Base-by-base conservation (phyloP, 306 rosid species). In the Gillenia trifoliata region DNA sequence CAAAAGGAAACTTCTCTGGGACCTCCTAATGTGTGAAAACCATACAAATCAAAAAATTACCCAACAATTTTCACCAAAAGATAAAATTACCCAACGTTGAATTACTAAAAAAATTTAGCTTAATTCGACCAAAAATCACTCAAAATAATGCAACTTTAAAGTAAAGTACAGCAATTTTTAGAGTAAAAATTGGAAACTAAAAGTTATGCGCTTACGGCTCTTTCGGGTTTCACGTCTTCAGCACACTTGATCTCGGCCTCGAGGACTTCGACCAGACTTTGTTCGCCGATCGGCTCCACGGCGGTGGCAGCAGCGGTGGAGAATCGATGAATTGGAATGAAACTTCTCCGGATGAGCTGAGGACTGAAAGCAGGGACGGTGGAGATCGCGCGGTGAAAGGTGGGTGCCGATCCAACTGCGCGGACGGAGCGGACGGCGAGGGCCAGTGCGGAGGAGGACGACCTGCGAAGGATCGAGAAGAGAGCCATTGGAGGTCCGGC, bases 241-340 rank as follows among this genome's bases (percentile, higher is more conserved):
- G 92, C 94, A 72, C 89, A 82, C 17, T 79, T 8, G 80, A 93
- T 87, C 86, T 86, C 96, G 57, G 87, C 68, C 40, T 90, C 78
- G 30, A 91, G 85, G 76, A 86, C 74, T 63, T 66, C 62, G 59
- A 82, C 7, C 23, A 89, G 83, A 40, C 29, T 74, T 31, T 64
- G 75, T 11, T 89, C 88, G 11, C 84, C 79, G 17, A 74, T 54
- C 0, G 64, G 15, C 75, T 79, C 82, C 0, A 80, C n/a, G 17
- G 85, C 70, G 22, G 83, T 54, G 61, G 78, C 47, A 8, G 57
- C 4, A 31, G 33, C 64, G 9, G 64, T 59, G 52, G 85, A 83
- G 76, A 88, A 84, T 33, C 80, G 88, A 28, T 40, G 78, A 76
- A 78, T 71, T 43, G 91, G 91, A 20, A 77, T 28, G 19, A 75